A percentile compares a stretch with the other conserved stretches of the same genome.
These are phyloP conservation scores for Pseudohyphozyma bogoriensis DNA, from an alignment of 768 basidiomycete genomes.

Conservation along the genomic window DNA sequence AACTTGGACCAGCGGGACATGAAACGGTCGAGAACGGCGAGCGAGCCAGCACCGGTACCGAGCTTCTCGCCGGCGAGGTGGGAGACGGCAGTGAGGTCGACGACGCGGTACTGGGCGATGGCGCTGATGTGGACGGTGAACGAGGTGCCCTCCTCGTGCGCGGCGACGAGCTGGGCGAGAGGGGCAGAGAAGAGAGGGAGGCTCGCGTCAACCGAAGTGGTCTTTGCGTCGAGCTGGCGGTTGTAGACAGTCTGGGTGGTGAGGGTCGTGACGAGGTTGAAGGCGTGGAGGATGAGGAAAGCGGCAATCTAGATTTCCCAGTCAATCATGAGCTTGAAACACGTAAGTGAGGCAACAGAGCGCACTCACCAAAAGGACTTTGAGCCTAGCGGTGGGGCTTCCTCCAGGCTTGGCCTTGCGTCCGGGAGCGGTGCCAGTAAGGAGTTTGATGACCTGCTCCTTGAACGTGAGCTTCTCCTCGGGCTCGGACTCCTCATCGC, in stretches of 20 bases:
- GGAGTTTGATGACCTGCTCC: constrained; percentile 25
- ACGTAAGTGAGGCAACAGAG: constrained; percentile 36
- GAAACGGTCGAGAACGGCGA: constrained; percentile 56
- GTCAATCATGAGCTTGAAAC: neutral
- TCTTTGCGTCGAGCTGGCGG: constrained; percentile 38
- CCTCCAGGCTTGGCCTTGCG: constrained; percentile 46
- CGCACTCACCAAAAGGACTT: constrained; percentile 55
- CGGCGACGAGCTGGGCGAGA: constrained; percentile 50
- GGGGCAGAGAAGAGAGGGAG: constrained; percentile 52
- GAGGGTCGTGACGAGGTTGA: constrained; percentile 86
- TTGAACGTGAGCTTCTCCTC: constrained; percentile 13
- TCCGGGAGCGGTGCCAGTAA: constrained; percentile 22
- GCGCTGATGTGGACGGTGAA: constrained; percentile 55
- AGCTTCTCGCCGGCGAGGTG: constrained; percentile 37
- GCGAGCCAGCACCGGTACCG: constrained; percentile 18
- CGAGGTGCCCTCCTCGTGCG: constrained; percentile 31
- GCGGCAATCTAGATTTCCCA: constrained; percentile 55
- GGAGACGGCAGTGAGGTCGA: constrained; percentile 33
- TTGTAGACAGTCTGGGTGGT: constrained; percentile 54
- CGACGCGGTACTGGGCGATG: constrained; percentile 50
- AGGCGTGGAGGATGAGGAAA: constrained; percentile 79
- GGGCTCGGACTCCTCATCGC: constrained; percentile 16
- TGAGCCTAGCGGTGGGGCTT: constrained; percentile 76
- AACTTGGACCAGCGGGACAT: constrained; percentile 82
- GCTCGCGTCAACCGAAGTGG: constrained; percentile 60